These are phyloP conservation scores for Candida stauntonica DNA, from an alignment of 805 yeast species.

Conservation along the genomic window DNA sequence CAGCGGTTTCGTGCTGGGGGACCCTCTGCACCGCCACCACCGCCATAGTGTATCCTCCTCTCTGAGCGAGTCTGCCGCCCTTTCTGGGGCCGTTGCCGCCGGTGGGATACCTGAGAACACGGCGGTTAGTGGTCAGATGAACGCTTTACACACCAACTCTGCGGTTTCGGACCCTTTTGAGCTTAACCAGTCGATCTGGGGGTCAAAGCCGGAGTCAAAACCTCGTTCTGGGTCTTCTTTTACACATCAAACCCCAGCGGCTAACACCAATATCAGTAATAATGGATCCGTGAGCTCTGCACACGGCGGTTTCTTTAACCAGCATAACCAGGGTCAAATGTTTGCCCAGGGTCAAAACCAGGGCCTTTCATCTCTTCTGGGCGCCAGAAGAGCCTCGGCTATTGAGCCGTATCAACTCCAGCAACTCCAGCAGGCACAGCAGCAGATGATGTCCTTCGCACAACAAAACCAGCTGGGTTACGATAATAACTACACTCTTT, in stretches of 20 bases:
- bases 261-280: background rate
- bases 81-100: too few relatives aligned
- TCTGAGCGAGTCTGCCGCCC: too few relatives aligned
- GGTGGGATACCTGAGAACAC: too few relatives aligned
- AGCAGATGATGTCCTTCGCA: too few relatives aligned
- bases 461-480: slow-evolving; percentile 1
- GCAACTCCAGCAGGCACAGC: slow-evolving; percentile 5
- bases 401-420: slow-evolving; percentile 11
- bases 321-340: background rate
- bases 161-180: slow-evolving; percentile 6
- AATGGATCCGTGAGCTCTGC: background rate
- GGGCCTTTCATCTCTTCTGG: slow-evolving; percentile 3
- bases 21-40: too few relatives aligned
- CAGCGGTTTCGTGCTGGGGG: too few relatives aligned
- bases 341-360: background rate
- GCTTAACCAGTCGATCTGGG: slow-evolving; percentile 8
- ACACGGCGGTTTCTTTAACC: background rate
- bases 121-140: too few relatives aligned
- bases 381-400: slow-evolving; percentile 18
- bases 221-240: background rate
- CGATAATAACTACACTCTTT: slow-evolving; percentile 9
- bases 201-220: slow-evolving; percentile 1
- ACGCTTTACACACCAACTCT: background rate
- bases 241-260: background rate
- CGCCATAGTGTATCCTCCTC: too few relatives aligned